Evolutionary conservation across 2,329 filamentous ascomycete species (phyloP), one percentile per base, ranked within the genome.

Genomic region (Trichoderma asperellum): DNA sequence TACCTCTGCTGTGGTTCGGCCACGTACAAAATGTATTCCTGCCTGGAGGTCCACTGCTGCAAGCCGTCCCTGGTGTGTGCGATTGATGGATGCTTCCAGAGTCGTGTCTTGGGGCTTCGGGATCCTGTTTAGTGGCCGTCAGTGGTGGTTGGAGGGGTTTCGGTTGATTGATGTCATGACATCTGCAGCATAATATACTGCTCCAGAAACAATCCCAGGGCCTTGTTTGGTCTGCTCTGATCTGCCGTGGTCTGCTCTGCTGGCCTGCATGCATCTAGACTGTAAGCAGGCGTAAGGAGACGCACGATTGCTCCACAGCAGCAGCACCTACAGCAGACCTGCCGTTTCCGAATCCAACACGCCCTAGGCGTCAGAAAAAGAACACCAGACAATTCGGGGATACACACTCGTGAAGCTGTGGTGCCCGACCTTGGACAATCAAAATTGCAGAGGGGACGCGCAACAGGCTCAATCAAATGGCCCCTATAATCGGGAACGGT

Each of bases 1-100:
- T 43, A 29, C 40, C 40, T 67, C 64, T 67, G 29, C 29, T 67
- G 53, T 59, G 21, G 55, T 67, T 58, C 53, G 55, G 29, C 64
- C 64, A 67, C 64, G 64, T 67, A 67, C 40, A 59, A 59, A 58
- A 52, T 40, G 64, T 59, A 59, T 59, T 67, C 64, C 64, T 67
- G 64, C 64, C 64, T 40, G 4, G 53, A 52, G 55, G 55, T 59
- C 64, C 64, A 67, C 64, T 7, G 40, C 64, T 59, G 64, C 64
- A 67, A 29, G 55, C 21, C 40, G 53, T 40, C 63, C 40, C 40
- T 27, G 49, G 63, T 43, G 63, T 35, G 12, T 43, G 63, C 63
- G 49, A 29, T 47, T 29, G 53, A 57, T 57, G 52, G 62, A 63
- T 43, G 8, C 40, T n/a, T 2, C 24, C 7, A 35, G 12, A 12